These are phyloP conservation scores for Paratinospora sagittata DNA, from an alignment of 164 flowering plant genomes.

Conservation along the genomic window DNA sequence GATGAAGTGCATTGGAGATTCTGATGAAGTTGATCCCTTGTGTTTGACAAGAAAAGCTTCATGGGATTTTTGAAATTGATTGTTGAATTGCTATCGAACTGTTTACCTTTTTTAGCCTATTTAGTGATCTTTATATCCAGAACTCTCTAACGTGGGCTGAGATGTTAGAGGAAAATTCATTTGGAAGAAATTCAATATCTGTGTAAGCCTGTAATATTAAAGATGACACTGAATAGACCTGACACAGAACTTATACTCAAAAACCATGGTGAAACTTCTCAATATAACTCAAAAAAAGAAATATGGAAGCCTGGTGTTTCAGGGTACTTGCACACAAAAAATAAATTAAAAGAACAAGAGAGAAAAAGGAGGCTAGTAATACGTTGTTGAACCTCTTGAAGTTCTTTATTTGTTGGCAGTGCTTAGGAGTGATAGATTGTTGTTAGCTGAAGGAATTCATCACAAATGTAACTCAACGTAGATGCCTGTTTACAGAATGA, in stretches of 20 bases:
- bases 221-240: neutral
- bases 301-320: neutral
- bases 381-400: neutral
- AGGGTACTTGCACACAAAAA: neutral
- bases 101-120: neutral
- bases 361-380: neutral
- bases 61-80: neutral
- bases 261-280: neutral
- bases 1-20: neutral
- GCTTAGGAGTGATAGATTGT: neutral
- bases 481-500: neutral
- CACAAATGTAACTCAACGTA: too few relatives aligned
- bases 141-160: neutral
- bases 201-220: neutral
- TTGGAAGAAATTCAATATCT: neutral
- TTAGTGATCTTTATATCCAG: neutral
- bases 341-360: neutral
- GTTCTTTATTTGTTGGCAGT: neutral
- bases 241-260: neutral
- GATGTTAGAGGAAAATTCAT: neutral
- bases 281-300: neutral
- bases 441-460: neutral
- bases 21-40: neutral
- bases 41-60: neutral
- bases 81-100: neutral